Conservation (phyloP, 371 early-diverging fungal genomes). For the Apophysomyces sp. region DNA sequence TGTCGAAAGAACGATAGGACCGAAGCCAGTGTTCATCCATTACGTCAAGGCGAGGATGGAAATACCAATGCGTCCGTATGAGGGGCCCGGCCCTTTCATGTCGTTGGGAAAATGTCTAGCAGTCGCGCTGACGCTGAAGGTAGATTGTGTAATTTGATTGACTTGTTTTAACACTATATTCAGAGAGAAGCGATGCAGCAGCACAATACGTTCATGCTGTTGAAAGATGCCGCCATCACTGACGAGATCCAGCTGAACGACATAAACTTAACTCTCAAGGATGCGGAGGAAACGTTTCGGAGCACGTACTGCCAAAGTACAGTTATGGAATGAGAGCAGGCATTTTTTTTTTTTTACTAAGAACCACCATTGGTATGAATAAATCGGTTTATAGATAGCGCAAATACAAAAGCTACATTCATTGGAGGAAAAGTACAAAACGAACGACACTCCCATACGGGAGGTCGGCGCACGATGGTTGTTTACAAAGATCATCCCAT, state of each 20-base stretch:
- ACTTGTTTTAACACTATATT: background rate
- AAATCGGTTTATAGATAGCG: background rate
- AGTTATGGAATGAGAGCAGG: background rate
- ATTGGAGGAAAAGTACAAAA: background rate
- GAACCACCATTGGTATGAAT: background rate
- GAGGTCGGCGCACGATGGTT: background rate
- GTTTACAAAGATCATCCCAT: background rate
- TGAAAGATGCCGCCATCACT: background rate
- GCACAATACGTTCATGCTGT: background rate
- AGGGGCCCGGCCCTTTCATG: background rate
- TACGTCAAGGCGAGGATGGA: background rate
- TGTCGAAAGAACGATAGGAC: background rate
- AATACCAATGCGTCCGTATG: background rate
- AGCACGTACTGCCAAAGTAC: background rate
- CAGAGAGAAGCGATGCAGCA: background rate
- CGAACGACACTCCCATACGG: background rate
- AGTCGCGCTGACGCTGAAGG: background rate
- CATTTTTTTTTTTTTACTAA: background rate
- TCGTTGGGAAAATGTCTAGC: background rate
- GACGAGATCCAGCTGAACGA: background rate
- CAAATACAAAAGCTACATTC: background rate
- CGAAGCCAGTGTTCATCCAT: background rate
- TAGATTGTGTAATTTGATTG: too few species aligned
- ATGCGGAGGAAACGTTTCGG: background rate
- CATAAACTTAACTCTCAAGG: background rate